phyloP scores from a whole-genome alignment of 306 rosid genomes.

The Cucurbita pepo region DNA sequence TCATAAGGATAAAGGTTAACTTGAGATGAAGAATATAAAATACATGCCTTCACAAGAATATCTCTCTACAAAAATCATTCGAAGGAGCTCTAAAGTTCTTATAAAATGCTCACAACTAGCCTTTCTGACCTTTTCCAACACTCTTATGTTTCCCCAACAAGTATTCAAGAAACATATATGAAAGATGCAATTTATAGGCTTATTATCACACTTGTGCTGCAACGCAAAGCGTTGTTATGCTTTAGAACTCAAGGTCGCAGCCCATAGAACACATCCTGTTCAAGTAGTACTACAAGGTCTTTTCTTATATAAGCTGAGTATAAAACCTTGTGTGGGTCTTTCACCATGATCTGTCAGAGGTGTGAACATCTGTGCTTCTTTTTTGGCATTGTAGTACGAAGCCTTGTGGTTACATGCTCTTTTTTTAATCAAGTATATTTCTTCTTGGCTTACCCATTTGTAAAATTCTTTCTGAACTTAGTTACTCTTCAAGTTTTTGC shows the following conservation, averaged over 20 bases:
- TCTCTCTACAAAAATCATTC: not conserved
- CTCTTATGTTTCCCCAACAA: not conserved
- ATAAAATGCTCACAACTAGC: not conserved
- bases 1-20: not conserved
- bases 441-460: not conserved
- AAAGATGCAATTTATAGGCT: not conserved
- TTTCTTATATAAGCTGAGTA: too few species aligned
- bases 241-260: too few species aligned
- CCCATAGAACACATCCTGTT: too few species aligned
- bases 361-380: too few species aligned
- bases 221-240: too few species aligned
- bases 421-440: not conserved
- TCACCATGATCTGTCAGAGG: not conserved
- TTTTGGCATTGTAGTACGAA: too few species aligned
- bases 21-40: not conserved
- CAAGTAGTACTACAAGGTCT: too few species aligned
- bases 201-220: too few species aligned
- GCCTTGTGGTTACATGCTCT: not conserved
- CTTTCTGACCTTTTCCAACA: not conserved
- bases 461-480: not conserved
- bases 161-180: not conserved
- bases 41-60: not conserved
- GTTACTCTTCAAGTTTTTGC: constrained; percentile 7
- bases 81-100: not conserved
- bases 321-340: not conserved